Percentiles rank a stretch among this genome's conserved stretches.
phyloP scores from a whole-genome alignment of 2,329 filamentous ascomycete species.

The Curvularia hawaiiensis region DNA sequence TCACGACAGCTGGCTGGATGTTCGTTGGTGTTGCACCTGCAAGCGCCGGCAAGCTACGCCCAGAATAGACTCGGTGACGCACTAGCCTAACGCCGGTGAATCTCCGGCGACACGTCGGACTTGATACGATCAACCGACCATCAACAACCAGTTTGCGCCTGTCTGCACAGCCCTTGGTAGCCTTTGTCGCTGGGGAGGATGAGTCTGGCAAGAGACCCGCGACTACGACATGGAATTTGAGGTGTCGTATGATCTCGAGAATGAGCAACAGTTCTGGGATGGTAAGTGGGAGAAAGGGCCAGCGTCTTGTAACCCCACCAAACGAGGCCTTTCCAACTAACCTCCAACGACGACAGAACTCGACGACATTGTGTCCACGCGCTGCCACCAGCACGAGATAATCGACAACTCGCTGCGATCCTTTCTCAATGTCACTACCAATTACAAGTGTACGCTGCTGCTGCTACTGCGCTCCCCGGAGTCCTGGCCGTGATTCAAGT shows the following conservation, averaged over 20 bases:
- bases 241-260: constrained; percentile 71
- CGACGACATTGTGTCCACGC: constrained; percentile 66
- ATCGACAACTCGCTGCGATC: constrained; percentile 86
- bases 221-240: constrained; percentile 68
- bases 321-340: constrained; percentile 26
- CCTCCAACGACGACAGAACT: constrained; percentile 58
- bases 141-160: constrained; percentile 29
- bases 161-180: constrained; percentile 22
- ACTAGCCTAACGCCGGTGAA: constrained; percentile 26
- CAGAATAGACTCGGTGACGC: constrained; percentile 29
- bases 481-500: neutral
- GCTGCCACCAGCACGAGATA: constrained; percentile 64
- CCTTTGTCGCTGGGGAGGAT: constrained; percentile 40
- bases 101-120: constrained; percentile 24
- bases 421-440: constrained; percentile 80
- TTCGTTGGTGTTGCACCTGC: constrained; percentile 6
- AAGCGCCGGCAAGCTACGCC: constrained; percentile 13
- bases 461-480: neutral
- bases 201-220: constrained; percentile 42
- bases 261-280: constrained; percentile 87
- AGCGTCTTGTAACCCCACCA: constrained; percentile 26
- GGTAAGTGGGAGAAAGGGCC: constrained; percentile 57
- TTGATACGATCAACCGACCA: constrained; percentile 30
- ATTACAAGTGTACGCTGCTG: constrained; percentile 64
- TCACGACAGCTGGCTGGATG: constrained; percentile 2